Percentiles rank a stretch among this genome's conserved stretches.
phyloP scores from a whole-genome alignment of 148 eudicot genomes.

The Fagopyrum esculentum region DNA sequence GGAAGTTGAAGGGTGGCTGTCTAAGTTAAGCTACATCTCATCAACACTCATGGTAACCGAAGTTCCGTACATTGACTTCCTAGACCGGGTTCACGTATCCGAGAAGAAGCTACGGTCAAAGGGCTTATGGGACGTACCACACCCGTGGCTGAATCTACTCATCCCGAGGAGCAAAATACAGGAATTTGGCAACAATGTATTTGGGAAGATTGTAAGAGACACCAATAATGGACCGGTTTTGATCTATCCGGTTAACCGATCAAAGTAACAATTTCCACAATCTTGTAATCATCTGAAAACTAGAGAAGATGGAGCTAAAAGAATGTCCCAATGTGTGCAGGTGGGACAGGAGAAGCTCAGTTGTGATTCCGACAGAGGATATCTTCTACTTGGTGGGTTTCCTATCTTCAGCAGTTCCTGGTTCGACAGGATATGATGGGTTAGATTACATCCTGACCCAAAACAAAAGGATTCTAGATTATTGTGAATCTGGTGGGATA shows the following conservation, averaged over 20 bases:
- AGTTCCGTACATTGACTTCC: constrained; percentile 59
- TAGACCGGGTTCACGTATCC: constrained; percentile 67
- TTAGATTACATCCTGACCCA: constrained; percentile 43
- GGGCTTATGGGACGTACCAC: constrained; percentile 85
- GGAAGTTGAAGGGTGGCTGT: constrained; percentile 47
- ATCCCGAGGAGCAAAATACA: constrained; percentile 59
- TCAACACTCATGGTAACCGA: constrained; percentile 53
- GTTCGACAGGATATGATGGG: constrained; percentile 53
- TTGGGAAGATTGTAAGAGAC: constrained; percentile 53
- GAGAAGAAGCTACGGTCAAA: constrained; percentile 57
- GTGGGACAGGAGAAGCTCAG: constrained; percentile 63
- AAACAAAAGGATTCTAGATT: constrained; percentile 51
- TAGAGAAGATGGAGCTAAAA: too few species aligned
- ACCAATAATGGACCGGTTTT: constrained; percentile 72
- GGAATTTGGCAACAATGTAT: constrained; percentile 48
- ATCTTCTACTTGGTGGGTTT: constrained; percentile 36
- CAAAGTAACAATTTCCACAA: constrained; percentile 31
- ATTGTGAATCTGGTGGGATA: constrained; percentile 42
- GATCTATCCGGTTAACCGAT: constrained; percentile 63
- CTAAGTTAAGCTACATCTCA: constrained; percentile 52
- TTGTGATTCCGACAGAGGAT: constrained; percentile 49
- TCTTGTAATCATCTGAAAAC: background rate
- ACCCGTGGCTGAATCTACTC: constrained; percentile 91
- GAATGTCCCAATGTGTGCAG: constrained; percentile 16
- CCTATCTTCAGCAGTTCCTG: constrained; percentile 27